Base-by-base conservation (phyloP, 495 filamentous ascomycete species). In the Jackrogersella minutella region DNA sequence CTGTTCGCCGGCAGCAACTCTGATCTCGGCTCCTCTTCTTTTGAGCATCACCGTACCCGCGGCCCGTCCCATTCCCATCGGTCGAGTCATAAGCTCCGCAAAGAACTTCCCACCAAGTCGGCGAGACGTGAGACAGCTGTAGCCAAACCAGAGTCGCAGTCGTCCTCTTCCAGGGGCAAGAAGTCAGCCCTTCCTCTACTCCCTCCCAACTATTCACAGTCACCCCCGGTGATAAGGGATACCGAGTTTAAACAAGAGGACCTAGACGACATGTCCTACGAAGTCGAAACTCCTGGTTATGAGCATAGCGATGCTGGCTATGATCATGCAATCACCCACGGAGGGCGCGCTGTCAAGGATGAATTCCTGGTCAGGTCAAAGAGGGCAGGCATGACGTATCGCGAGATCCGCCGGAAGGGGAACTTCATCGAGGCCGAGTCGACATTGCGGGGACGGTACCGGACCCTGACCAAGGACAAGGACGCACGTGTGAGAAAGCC, bases 361-460 rank as follows among this genome's bases (percentile, higher is more conserved):
- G 74, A 80, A 0, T 87, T 90, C 55, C 79, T 97, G 0, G 77
- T 96, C 13, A 68, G 81, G 11, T 83, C 78, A 47, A 91, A 90
- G 74, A 69, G 77, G 7, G 76, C 77, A n/a, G 91, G 91, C 0
- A 77, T 90, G 68, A 88, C 91, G 4, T 97, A 97, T 80, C 90
- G 87, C 61, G 85, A 92, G 24, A 97, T 97, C 70, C 88, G 88
- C 46, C 73, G 72, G 4, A 66, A 80, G 5, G 89, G 91, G 0
- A 79, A 83, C 0, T 90, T 93, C 62, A 81, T 78, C 7, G 91
- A 94, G 71, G 91, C 93, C 8, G 93, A 97, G 73, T 95, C 92
- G 9, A 97, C 93, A 2, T 81, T 97, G 10, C 86, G 93, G 13
- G 93, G 93, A 0, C 81, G 93, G 8, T 91, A 86, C 58, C 84